These are phyloP conservation scores for Flaveria robusta DNA, from an alignment of 129 eudicot genomes.

Conservation along the genomic window DNA sequence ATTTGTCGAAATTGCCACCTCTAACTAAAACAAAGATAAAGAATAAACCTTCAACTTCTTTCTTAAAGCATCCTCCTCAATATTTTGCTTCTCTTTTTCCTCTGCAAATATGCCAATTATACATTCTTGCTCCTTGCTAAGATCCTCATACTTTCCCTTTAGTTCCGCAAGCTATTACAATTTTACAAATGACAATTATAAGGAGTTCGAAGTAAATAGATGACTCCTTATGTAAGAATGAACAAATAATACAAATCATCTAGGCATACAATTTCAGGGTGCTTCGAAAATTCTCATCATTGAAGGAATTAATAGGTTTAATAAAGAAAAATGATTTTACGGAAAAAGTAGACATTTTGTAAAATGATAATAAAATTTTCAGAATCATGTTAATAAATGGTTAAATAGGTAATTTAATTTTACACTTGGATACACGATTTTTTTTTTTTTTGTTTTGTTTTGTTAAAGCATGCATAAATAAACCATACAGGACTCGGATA, in stretches of 20 bases:
- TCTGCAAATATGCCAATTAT: conserved; percentile 69
- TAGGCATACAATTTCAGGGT: background rate
- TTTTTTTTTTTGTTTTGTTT: background rate
- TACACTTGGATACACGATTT: background rate
- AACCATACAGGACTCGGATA: background rate
- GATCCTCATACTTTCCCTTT: conserved; percentile 35
- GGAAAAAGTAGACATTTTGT: background rate
- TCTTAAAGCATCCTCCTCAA: conserved; percentile 61
- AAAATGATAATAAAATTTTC: too few relatives aligned
- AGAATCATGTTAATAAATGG: too few relatives aligned
- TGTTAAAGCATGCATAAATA: background rate
- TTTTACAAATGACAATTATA: background rate
- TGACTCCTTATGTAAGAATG: background rate
- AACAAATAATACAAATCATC: background rate
- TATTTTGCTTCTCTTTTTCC: conserved; percentile 76
- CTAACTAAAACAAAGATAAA: background rate
- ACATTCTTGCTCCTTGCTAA: conserved; percentile 66
- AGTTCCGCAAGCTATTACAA: conserved; percentile 60
- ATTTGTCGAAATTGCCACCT: background rate
- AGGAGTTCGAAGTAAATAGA: background rate
- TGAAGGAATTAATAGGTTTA: background rate
- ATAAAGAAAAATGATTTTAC: background rate
- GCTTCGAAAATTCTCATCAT: background rate
- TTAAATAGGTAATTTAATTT: background rate
- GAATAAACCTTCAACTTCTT: conserved; percentile 64